Evolutionary conservation across 805 yeast species (phyloP), one percentile per base, ranked within the genome.

Genomic region (Barnettozyma sucrosica): DNA sequence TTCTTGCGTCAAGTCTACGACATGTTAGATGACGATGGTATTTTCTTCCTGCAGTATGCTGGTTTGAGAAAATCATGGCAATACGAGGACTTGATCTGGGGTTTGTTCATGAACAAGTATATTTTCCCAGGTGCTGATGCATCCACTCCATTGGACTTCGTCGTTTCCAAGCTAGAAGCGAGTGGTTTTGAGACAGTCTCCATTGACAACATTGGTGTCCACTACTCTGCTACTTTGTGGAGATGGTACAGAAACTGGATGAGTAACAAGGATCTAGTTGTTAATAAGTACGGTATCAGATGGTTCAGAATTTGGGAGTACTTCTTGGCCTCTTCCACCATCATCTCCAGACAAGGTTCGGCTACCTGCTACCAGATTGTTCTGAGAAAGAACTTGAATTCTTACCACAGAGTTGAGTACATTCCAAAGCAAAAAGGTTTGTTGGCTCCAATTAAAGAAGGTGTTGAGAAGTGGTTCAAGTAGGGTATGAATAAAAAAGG

Each of bases 81-180:
- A 72, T 89, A 87, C 69, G 96, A 89, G 72, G 97, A 89, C 67
- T 76, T 89, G 62, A 75, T 81, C 68, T 89, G 96, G 97, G 97
- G 97, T 59, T 74, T 89, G 65, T 89, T 89, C 70, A 89, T 89
- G 96, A 89, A 89, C 80, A 89, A 87, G 75, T 89, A 87, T 70
- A 84, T 89, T 65, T 89, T 89, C 88, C 96, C 97, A 39, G 97
- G 97, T 69, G 96, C 96, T 45, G 97, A 89, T 71, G 96, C 96
- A 42, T 87, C 95, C 7, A 89, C 97, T 48, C 97, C 97, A 34
- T 77, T 89, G 58, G 88, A 88, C 51, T 89, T 86, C 62, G 92
- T 88, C 54, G 74, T 82, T 51, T 77, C 84, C 53, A 72, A 77
- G 52, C 77, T 89, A 64, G 97, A 89, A 72, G 82, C 80, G 36